These are phyloP conservation scores for Rosa hybrid DNA, from an alignment of 331 rosid genomes.

Conservation along the genomic window DNA sequence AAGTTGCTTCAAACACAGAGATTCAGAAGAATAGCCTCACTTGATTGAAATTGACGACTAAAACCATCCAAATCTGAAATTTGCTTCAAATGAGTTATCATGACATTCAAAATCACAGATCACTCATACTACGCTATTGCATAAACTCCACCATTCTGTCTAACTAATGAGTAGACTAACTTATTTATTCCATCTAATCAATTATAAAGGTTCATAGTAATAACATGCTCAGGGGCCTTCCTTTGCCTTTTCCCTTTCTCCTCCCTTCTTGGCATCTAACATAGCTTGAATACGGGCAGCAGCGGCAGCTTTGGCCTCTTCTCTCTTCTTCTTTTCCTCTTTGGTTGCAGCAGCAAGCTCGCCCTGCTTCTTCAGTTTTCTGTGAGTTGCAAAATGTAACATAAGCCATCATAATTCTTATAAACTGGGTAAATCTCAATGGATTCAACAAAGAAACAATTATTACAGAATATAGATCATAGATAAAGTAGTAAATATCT, in stretches of 20 bases:
- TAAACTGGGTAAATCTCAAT: not conserved
- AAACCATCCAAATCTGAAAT: not conserved
- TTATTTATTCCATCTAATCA: not conserved
- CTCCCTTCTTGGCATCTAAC: slow-evolving; percentile 86
- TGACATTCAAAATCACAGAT: not conserved
- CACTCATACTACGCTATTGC: not conserved
- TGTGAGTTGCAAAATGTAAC: slow-evolving; percentile 21
- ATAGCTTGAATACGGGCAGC: slow-evolving; percentile 93
- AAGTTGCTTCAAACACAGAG: not conserved
- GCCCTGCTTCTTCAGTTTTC: slow-evolving; percentile 93
- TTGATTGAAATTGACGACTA: too few relatives aligned
- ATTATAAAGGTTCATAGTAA: not conserved
- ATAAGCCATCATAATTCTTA: slow-evolving; percentile 3
- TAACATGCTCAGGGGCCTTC: slow-evolving; percentile 18
- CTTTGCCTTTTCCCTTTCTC: slow-evolving; percentile 93
- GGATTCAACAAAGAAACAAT: not conserved
- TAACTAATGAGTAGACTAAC: not conserved
- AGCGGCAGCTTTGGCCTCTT: slow-evolving; percentile 89
- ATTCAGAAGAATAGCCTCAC: not conserved
- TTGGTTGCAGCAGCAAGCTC: slow-evolving; percentile 78
- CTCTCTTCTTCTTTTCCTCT: slow-evolving; percentile 88
- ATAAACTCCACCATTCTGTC: not conserved
- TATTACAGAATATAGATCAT: too few relatives aligned
- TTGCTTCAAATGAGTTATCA: not conserved
- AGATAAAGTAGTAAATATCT: slow-evolving; percentile 23